phyloP scores from a whole-genome alignment of 768 basidiomycete species.

The Mycena maculata region DNA sequence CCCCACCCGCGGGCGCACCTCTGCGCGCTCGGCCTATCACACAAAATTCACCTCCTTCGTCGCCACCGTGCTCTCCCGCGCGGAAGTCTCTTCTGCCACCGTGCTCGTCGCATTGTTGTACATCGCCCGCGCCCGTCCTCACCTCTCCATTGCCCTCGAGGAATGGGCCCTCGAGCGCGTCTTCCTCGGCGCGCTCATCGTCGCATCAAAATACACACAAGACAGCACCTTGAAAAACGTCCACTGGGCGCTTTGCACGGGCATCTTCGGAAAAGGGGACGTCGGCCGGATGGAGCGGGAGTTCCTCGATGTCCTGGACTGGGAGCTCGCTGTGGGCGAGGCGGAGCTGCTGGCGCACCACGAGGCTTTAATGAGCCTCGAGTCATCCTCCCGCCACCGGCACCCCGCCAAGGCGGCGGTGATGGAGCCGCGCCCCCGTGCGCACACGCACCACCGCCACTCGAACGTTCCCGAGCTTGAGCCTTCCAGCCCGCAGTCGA shows the following conservation, averaged over 20 bases:
- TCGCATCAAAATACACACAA: conserved; percentile 25
- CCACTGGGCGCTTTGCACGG: conserved; percentile 27
- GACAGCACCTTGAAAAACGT: conserved; percentile 26
- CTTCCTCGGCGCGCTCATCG: conserved; percentile 29
- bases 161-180: conserved; percentile 26
- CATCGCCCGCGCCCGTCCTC: conserved; percentile 23
- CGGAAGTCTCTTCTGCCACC: conserved; percentile 21
- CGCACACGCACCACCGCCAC: not conserved
- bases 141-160: conserved; percentile 20
- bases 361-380: not conserved
- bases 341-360: conserved; percentile 14
- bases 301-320: conserved; percentile 28
- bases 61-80: conserved; percentile 21
- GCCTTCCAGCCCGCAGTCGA: not conserved
- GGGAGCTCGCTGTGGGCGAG: conserved; percentile 24
- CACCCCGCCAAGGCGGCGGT: not conserved
- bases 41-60: conserved; percentile 14
- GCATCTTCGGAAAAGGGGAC: conserved; percentile 23
- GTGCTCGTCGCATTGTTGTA: conserved; percentile 17
- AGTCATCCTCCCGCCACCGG: not conserved
- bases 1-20: not conserved
- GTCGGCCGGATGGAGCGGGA: conserved; percentile 24
- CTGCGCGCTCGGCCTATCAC: not conserved
- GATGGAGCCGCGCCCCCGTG: not conserved
- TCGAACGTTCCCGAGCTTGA: conserved; percentile 7